These are phyloP conservation scores for Malbranchea zuffiana DNA, from an alignment of 2,329 filamentous ascomycete species.

Conservation along the genomic window DNA sequence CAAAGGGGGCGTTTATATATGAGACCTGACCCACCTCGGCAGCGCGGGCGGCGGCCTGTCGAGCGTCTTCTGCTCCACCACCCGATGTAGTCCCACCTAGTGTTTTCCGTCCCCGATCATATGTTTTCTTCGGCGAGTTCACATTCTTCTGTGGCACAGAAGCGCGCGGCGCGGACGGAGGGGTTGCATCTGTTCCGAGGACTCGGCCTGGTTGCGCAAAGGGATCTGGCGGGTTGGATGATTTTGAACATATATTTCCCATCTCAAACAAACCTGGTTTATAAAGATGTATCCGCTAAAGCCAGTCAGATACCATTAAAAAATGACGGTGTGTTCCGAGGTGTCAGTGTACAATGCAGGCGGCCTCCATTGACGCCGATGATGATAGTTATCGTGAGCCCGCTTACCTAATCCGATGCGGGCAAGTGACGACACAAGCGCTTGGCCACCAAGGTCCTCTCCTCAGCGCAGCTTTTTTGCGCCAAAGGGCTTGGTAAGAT, in stretches of 20 bases:
- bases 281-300: too few relatives aligned
- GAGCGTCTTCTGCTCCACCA: slow-evolving; percentile 46
- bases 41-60: slow-evolving; percentile 63
- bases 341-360: too few relatives aligned
- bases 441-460: slow-evolving; percentile 8
- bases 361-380: too few relatives aligned
- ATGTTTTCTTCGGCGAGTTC: slow-evolving; percentile 28
- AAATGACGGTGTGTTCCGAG: too few relatives aligned
- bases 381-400: too few relatives aligned
- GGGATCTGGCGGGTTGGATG: slow-evolving; percentile 46
- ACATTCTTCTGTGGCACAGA: slow-evolving; percentile 33
- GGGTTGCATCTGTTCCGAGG: slow-evolving; percentile 47
- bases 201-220: slow-evolving; percentile 64
- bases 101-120: slow-evolving; percentile 46
- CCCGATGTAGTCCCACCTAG: slow-evolving; percentile 44
- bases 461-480: slow-evolving; percentile 1
- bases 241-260: slow-evolving; percentile 80
- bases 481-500: too few relatives aligned
- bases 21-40: slow-evolving; percentile 57
- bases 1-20: neutral
- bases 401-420: too few relatives aligned
- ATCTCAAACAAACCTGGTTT: too few relatives aligned
- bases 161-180: slow-evolving; percentile 41
- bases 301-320: too few relatives aligned
- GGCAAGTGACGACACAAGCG: slow-evolving; percentile 1